Percentiles rank a stretch among this genome's conserved stretches.
Evolutionary conservation across 2,329 filamentous ascomycete genomes (phyloP).

Genomic region (Ceratocystiopsis minuta): DNA sequence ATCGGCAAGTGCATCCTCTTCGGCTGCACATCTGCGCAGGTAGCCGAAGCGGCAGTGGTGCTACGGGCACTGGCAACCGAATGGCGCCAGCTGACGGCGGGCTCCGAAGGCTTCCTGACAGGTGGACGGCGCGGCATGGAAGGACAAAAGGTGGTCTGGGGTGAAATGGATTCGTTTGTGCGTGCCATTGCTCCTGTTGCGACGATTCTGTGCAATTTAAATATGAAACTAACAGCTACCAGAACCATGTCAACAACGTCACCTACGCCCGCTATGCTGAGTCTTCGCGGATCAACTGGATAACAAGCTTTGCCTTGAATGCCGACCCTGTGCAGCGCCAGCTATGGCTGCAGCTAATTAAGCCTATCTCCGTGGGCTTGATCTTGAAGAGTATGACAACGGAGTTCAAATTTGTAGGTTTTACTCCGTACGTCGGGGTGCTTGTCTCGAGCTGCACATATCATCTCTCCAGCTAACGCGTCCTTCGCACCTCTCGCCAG

Average conservation of each 20-base stretch:
- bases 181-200: constrained; percentile 6
- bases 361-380: constrained; percentile 46
- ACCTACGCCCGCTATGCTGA: constrained; percentile 73
- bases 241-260: constrained; percentile 75
- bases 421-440: no score
- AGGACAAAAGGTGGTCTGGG: constrained; percentile 57
- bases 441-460: no score
- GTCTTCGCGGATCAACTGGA: constrained; percentile 62
- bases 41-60: constrained; percentile 38
- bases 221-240: background rate
- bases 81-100: constrained; percentile 56
- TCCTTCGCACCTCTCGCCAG: constrained; percentile 20
- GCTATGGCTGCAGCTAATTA: constrained; percentile 53
- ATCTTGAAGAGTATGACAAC: constrained; percentile 66
- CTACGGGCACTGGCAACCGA: constrained; percentile 40
- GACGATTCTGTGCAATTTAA: no score
- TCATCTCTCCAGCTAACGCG: no score
- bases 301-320: constrained; percentile 46
- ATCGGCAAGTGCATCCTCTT: constrained; percentile 62
- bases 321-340: constrained; percentile 41
- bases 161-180: constrained; percentile 54
- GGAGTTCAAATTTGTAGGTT: constrained; percentile 71
- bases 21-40: constrained; percentile 42
- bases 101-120: constrained; percentile 59
- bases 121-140: constrained; percentile 42